These are phyloP conservation scores for Debaryomyces subglobosus DNA, from an alignment of 1,139 yeast genomes.

Conservation along the genomic window DNA sequence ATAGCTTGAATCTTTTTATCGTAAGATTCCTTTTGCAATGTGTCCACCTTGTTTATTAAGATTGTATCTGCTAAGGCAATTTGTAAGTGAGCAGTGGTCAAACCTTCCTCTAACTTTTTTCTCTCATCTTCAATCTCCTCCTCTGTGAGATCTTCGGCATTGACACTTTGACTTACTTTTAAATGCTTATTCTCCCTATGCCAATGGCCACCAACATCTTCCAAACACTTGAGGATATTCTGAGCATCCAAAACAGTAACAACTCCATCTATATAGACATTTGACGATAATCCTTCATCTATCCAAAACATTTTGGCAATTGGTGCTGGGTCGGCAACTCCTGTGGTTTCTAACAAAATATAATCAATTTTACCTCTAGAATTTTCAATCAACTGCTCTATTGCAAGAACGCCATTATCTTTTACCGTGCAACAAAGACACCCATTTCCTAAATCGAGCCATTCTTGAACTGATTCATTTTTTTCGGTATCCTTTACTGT, in stretches of 20 bases:
- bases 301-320: slow-evolving; percentile 97
- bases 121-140: slow-evolving; percentile 41
- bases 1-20: slow-evolving; percentile 26
- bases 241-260: slow-evolving; percentile 87
- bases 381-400: slow-evolving; percentile 79
- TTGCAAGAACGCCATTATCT: slow-evolving; percentile 92
- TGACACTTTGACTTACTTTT: slow-evolving; percentile 22
- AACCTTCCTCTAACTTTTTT: slow-evolving; percentile 42
- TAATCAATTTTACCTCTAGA: slow-evolving; percentile 81
- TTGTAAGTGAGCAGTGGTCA: slow-evolving; percentile 87
- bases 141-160: slow-evolving; percentile 26
- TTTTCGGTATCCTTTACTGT: slow-evolving; percentile 67
- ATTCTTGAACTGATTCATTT: slow-evolving; percentile 71
- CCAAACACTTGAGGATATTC: slow-evolving; percentile 66
- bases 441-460: slow-evolving; percentile 96
- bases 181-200: slow-evolving; percentile 48
- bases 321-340: slow-evolving; percentile 98
- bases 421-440: slow-evolving; percentile 96
- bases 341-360: slow-evolving; percentile 90
- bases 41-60: slow-evolving; percentile 76
- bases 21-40: slow-evolving; percentile 24
- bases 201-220: slow-evolving; percentile 66
- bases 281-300: slow-evolving; percentile 83
- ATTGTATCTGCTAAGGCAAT: slow-evolving; percentile 87
- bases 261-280: slow-evolving; percentile 89